Base-by-base conservation (phyloP, 768 basidiomycete species). In the Boletus patriciae region DNA sequence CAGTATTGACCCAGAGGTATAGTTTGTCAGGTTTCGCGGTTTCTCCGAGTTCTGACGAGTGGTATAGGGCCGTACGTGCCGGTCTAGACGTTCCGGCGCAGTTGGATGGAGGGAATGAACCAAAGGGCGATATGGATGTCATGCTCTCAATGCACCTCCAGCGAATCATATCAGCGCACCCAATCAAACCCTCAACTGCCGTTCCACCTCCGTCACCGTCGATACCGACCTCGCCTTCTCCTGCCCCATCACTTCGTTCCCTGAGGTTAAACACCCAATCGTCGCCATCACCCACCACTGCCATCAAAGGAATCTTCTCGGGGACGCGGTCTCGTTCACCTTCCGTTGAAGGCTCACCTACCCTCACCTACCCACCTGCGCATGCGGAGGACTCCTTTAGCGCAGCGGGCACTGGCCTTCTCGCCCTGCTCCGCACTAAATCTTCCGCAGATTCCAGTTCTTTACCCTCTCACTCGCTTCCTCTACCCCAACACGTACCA, bases 111-210 rank as follows among this genome's bases (percentile, higher is more conserved):
- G 76, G 74, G 16, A 73, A 80, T 27, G 90, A 90, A 58, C 88
- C 88, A 21, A 78, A 84, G 45, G 90, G 90, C 7, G 90, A 92
- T 65, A 82, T 92, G 76, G 90, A 92, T 66, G 90, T 91, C 46
- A 88, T 90, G 82, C 77, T 92, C 36, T 86, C 87, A 31, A 89
- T 92, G 78, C 85, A 85, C 46, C 77, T 83, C 33, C 87, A 89
- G 62, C 84, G 81, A n/a, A 51, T 74, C 78, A 60, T 74, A 76
- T 29, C 76, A 76, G 27, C 70, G 71, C 50, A 69, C 41, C 52
- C 59, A 41, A 44, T 43, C 27, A 59, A 62, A 50, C 34, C 53
- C 21, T 62, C 54, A 23, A 43, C 49, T 51, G 47, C 56, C 21
- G 52, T 46, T 21, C 52, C 49, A 34, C 42, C 52, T 54, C 46